Conservation (phyloP, 768 basidiomycete genomes). For the Tephrocybe sp. region DNA sequence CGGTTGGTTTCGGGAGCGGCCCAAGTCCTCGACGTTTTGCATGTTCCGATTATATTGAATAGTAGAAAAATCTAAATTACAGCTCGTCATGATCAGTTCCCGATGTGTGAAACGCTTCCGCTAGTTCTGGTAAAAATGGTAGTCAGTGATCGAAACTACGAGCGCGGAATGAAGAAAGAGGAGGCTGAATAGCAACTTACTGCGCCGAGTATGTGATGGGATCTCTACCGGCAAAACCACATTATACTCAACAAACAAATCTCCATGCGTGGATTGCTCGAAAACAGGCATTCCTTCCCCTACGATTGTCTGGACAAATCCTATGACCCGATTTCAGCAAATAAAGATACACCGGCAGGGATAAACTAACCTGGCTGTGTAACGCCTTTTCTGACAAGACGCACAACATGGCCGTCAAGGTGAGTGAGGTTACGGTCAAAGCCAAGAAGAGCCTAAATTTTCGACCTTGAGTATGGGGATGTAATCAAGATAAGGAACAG, state of each 20-base stretch:
- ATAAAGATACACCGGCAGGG: not conserved
- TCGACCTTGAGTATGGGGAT: slow-evolving; percentile 3
- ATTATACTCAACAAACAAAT: slow-evolving; percentile 90
- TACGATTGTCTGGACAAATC: slow-evolving; percentile 79
- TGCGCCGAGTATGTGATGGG: slow-evolving; percentile 60
- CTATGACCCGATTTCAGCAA: slow-evolving; percentile 31
- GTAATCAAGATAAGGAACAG: not conserved
- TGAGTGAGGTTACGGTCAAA: slow-evolving; percentile 90
- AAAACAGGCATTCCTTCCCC: slow-evolving; percentile 89
- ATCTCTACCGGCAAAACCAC: slow-evolving; percentile 84
- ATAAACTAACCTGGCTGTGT: slow-evolving; percentile 80
- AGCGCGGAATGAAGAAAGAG: not conserved
- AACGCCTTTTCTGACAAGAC: slow-evolving; percentile 68
- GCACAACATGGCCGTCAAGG: slow-evolving; percentile 81
- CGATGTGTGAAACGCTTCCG: slow-evolving; percentile 22
- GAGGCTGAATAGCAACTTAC: slow-evolving; percentile 47
- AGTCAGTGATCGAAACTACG: slow-evolving; percentile 3
- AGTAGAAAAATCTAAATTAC: slow-evolving; percentile 14
- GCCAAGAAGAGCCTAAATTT: slow-evolving; percentile 86
- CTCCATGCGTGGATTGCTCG: slow-evolving; percentile 61
- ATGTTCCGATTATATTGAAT: not conserved
- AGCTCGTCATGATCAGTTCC: slow-evolving; percentile 23
- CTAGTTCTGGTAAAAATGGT: slow-evolving; percentile 20
- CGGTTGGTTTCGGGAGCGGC: not conserved
- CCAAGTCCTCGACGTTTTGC: not conserved